Conservation (phyloP, 352 stramenopile species). For the Aphanomyces stellatus region DNA sequence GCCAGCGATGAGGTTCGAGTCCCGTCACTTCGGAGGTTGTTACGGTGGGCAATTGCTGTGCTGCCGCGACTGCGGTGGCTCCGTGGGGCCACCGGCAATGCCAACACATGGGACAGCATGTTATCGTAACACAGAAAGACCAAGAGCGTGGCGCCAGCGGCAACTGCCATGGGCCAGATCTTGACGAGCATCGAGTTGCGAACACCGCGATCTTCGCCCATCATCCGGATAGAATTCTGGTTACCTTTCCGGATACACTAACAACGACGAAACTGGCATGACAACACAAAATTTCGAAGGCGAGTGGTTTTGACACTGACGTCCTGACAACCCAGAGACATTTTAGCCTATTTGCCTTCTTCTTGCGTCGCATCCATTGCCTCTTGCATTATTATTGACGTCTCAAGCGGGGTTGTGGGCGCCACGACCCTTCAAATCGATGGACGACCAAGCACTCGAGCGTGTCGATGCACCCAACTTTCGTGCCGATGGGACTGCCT, state of each 20-base stretch:
- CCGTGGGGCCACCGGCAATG: background rate
- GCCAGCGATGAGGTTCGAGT: background rate
- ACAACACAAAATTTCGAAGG: background rate
- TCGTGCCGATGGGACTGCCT: too few relatives aligned
- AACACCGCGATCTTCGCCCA: too few relatives aligned
- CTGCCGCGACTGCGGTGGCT: background rate
- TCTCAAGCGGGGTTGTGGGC: background rate
- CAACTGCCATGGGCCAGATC: too few relatives aligned
- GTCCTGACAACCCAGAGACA: background rate
- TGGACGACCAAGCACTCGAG: background rate
- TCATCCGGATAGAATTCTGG: too few relatives aligned
- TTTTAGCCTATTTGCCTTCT: background rate
- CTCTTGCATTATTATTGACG: background rate
- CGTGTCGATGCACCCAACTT: background rate
- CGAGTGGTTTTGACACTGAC: background rate
- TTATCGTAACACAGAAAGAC: too few relatives aligned
- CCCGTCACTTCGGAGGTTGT: background rate
- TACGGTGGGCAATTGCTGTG: background rate
- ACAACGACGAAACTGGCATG: background rate
- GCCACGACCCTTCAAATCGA: background rate
- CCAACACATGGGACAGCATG: background rate
- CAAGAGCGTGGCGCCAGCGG: too few relatives aligned
- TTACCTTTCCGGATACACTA: background rate
- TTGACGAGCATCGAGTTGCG: too few relatives aligned
- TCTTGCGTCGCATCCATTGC: too few relatives aligned